Percentiles rank a stretch among this genome's conserved stretches.
Evolutionary conservation across 2,329 filamentous ascomycete species (phyloP).

Genomic region (Didymella exigua): DNA sequence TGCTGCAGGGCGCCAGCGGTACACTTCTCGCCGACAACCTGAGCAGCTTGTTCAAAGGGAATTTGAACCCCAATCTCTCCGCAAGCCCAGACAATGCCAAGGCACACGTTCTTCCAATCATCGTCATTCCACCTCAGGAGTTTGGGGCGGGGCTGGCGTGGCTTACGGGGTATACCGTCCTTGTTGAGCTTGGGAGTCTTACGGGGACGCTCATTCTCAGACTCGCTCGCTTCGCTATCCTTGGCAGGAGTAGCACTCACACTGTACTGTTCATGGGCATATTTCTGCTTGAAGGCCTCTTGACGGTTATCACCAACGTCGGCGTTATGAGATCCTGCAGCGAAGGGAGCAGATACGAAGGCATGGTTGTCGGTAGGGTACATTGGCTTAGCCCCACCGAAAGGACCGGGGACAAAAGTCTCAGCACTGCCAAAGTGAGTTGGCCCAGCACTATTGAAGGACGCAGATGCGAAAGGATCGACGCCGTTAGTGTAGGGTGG

Average conservation of each 20-base stretch:
- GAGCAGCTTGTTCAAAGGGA: conserved; percentile 39
- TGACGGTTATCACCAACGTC: background rate
- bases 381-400: background rate
- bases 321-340: background rate
- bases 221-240: conserved; percentile 24
- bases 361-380: background rate
- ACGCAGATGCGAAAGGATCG: background rate
- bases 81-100: conserved; percentile 40
- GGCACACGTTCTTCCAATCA: conserved; percentile 36
- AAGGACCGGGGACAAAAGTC: background rate
- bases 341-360: background rate
- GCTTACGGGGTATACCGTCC: conserved; percentile 35
- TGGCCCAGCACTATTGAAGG: background rate
- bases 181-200: conserved; percentile 37
- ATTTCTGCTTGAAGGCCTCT: background rate
- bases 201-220: conserved; percentile 14
- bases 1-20: conserved; percentile 42
- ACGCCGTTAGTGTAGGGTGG: background rate
- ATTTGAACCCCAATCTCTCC: conserved; percentile 37
- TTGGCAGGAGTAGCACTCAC: conserved; percentile 23
- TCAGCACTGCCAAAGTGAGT: background rate
- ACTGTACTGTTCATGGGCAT: background rate
- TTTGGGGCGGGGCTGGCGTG: conserved; percentile 36
- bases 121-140: conserved; percentile 40
- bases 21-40: conserved; percentile 28